A percentile compares a stretch with the other conserved stretches of the same genome.
Conservation (phyloP, 176 grass and related monocot genomes). For the maize (Zea mays) region Zm-B73-REFERENCE-NAM-5.0 NC_050097.1:16739501-16740000, state of each 20-base stretch:
- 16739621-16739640: not conserved
- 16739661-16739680: not conserved
- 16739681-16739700: not conserved
- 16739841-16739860: not conserved
- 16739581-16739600: not conserved
- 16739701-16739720: not conserved
- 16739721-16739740: not conserved
- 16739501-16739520: not conserved
- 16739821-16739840: not conserved
- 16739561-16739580: not conserved
- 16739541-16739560: not conserved
- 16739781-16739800: not conserved
- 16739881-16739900: not conserved
- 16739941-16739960: not conserved
- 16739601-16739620: not conserved
- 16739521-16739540: not conserved
- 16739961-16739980: not conserved
- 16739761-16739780: not conserved
- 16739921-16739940: not conserved
- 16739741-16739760: not conserved
- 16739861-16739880: not conserved
- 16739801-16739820: not conserved
- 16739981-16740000: not conserved
- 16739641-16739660: not conserved
- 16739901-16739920: not conserved